Base-by-base conservation (phyloP, 2,329 filamentous ascomycete genomes). In the Trichoderma oligosporum region DNA sequence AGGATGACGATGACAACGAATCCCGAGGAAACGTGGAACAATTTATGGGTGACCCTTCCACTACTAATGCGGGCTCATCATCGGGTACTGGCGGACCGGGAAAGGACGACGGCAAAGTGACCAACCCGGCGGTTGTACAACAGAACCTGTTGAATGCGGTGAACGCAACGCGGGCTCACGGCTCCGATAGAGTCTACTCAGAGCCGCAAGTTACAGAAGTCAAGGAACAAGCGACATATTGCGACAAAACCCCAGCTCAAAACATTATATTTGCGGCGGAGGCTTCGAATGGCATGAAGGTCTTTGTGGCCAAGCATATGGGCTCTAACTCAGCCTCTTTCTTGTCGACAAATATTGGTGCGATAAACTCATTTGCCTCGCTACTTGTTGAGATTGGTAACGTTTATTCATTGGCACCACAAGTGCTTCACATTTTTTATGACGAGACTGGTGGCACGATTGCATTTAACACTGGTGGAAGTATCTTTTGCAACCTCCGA, bases 401-500 rank as follows among this genome's bases (percentile, higher is more conserved):
- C 33, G 80, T 95, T 9, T 97, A 96, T 70, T 80, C 82, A 2
- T 79, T 97, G 22, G 78, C 83, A 1, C 77, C 82, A 0, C 77
- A 81, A 29, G 84, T 85, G 3, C 71, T 97, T 57, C 93, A 95
- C 69, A 88, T 97, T 49, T 97, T 93, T 74, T 91, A 91, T 65
- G 92, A 97, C 65, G 83, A 87, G 38, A 73, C 76, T 3, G 89
- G 91, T 4, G 83, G 82, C 56, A 92, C 91, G 0, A 96, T 99
- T 61, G 94, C 93, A 0, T 99, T 99, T 78, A 99, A 99, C 70
- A 82, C 83, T 7, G 83, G 81, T 36, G 92, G 93, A 35, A 90
- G 87, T 65, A 82, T 99, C 27, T 99, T 97, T 76, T 97, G 91
- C 78, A 99, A 99, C 68, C 81, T 96, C 62, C 81, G 89, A 16